Evolutionary conservation across 768 basidiomycete genomes (phyloP).

Genomic region (Podaxis rugospora): DNA sequence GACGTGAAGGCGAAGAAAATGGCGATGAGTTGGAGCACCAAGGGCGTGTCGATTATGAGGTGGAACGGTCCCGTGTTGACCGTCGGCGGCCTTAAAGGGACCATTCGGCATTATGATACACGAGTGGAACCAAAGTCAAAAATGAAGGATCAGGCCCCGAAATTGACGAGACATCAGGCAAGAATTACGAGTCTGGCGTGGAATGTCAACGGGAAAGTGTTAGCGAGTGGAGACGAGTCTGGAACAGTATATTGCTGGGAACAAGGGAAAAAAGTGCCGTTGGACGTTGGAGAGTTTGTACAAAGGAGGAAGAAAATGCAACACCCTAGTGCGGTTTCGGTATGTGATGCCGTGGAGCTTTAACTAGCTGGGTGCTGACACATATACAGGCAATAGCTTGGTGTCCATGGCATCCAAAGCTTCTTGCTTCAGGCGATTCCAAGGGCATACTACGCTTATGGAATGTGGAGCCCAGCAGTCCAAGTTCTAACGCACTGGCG

Average conservation of each 20-base stretch:
- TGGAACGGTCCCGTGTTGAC: constrained; percentile 50
- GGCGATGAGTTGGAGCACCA: constrained; percentile 49
- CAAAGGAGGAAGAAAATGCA: constrained; percentile 61
- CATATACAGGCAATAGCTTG: constrained; percentile 70
- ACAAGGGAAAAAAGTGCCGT: constrained; percentile 42
- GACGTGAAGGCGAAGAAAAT: constrained; percentile 16
- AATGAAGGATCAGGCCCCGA: constrained; percentile 59
- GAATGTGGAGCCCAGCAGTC: constrained; percentile 41
- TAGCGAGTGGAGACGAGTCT: constrained; percentile 75
- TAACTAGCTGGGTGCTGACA: not conserved
- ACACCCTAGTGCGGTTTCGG: constrained; percentile 43
- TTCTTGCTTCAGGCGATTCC: constrained; percentile 74
- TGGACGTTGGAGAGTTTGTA: constrained; percentile 52
- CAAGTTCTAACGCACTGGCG: constrained; percentile 30
- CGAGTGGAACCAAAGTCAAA: constrained; percentile 44
- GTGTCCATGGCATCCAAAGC: constrained; percentile 83
- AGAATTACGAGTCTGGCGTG: constrained; percentile 64
- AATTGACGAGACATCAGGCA: constrained; percentile 64
- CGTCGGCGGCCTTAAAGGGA: constrained; percentile 17
- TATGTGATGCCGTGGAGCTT: not conserved
- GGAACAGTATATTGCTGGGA: constrained; percentile 82
- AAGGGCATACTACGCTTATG: constrained; percentile 52
- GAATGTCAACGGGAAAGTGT: constrained; percentile 59
- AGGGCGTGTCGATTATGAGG: constrained; percentile 56
- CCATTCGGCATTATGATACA: constrained; percentile 72